phyloP scores from a whole-genome alignment of 805 yeast species.

The Candida pini region DNA sequence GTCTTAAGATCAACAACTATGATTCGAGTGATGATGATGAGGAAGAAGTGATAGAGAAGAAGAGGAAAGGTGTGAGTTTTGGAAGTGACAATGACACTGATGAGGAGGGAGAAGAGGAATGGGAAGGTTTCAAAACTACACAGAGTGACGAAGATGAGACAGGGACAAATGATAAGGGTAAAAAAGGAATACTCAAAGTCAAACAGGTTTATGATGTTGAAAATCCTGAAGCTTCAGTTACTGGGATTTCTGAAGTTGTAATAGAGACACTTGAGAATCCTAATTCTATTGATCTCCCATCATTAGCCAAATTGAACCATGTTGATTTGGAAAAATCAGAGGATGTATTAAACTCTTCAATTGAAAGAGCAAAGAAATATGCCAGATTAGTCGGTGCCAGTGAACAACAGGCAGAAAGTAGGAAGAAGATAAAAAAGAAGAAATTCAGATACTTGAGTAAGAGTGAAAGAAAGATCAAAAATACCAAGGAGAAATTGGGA shows the following conservation, averaged over 20 bases:
- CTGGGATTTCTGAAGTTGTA: constrained; percentile 42
- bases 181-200: constrained; percentile 40
- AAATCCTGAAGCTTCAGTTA: constrained; percentile 34
- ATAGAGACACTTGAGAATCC: constrained; percentile 54
- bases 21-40: constrained; percentile 11
- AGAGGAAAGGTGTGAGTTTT: too few relatives aligned
- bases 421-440: constrained; percentile 47
- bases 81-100: constrained; percentile 26
- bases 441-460: constrained; percentile 87
- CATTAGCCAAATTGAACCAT: constrained; percentile 54
- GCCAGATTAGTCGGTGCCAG: constrained; percentile 61
- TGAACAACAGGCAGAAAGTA: constrained; percentile 27
- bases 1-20: constrained; percentile 25
- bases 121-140: constrained; percentile 37
- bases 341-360: constrained; percentile 65
- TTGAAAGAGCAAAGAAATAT: constrained; percentile 75
- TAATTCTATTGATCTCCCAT: constrained; percentile 30
- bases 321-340: constrained; percentile 68
- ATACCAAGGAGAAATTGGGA: constrained; percentile 36
- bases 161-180: constrained; percentile 2
- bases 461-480: constrained; percentile 61
- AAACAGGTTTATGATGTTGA: constrained; percentile 36
- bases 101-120: constrained; percentile 26
- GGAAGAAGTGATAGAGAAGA: constrained; percentile 29
- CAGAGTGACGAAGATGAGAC: constrained; percentile 14